Evolutionary conservation across 2,329 filamentous ascomycete genomes (phyloP).

Genomic region (Fusarium sp.): DNA sequence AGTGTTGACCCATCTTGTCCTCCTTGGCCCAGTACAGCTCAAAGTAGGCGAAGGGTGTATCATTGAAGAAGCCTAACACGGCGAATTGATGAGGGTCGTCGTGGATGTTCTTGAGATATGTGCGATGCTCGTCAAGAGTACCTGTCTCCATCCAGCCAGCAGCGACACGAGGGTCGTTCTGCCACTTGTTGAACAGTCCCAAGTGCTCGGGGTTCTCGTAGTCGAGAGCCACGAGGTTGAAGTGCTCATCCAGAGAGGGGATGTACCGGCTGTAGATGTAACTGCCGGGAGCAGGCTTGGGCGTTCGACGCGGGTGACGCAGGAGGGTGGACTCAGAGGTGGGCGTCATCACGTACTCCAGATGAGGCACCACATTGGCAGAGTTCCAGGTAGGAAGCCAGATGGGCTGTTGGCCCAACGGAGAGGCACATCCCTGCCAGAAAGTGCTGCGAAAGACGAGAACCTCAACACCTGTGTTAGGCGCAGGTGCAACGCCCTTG

Average conservation of each 20-base stretch:
- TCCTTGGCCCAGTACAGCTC: conserved; percentile 71
- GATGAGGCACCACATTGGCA: conserved; percentile 52
- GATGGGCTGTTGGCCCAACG: conserved; percentile 70
- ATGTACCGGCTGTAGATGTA: conserved; percentile 82
- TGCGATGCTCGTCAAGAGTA: conserved; percentile 76
- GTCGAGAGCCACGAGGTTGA: conserved; percentile 78
- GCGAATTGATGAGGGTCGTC: conserved; percentile 77
- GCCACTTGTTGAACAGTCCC: conserved; percentile 78
- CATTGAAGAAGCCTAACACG: conserved; percentile 76
- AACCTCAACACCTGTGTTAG: conserved; percentile 48
- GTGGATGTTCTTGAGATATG: conserved; percentile 74
- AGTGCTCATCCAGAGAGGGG: conserved; percentile 77
- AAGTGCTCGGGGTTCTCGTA: conserved; percentile 72
- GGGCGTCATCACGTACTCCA: conserved; percentile 50
- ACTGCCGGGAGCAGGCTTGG: conserved; percentile 75
- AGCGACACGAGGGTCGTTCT: conserved; percentile 83
- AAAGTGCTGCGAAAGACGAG: conserved; percentile 66
- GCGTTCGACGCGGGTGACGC: conserved; percentile 75
- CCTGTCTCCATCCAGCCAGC: conserved; percentile 83
- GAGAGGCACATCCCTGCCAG: conserved; percentile 76
- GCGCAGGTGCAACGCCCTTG: conserved; percentile 48
- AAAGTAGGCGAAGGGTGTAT: conserved; percentile 78
- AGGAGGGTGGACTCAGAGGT: conserved; percentile 50
- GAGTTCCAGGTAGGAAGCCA: conserved; percentile 64
- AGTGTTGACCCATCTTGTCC: conserved; percentile 69